These are phyloP conservation scores for Knoxdaviesia capensis DNA, from an alignment of 2,329 filamentous ascomycete species.

Conservation along the genomic window DNA sequence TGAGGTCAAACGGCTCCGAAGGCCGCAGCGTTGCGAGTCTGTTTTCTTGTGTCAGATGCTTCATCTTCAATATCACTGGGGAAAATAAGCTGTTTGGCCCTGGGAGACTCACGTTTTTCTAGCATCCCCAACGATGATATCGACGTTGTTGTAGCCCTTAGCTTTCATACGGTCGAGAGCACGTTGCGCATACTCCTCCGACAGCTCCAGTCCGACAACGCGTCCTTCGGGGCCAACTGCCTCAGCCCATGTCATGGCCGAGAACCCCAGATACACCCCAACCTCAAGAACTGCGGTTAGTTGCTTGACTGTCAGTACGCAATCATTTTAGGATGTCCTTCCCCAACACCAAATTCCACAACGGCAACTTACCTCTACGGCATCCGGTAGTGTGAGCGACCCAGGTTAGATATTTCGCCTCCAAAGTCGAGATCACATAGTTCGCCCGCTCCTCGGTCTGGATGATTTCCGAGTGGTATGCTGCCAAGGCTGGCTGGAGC, in stretches of 20 bases:
- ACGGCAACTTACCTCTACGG: conserved; percentile 2
- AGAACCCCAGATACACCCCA: conserved; percentile 10
- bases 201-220: conserved; percentile 6
- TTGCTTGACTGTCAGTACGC: neutral
- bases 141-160: conserved; percentile 1
- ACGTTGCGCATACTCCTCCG: neutral
- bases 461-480: conserved; percentile 3
- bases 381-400: neutral
- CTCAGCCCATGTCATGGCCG: conserved; percentile 8
- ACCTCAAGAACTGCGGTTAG: conserved; percentile 11
- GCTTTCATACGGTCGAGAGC: neutral
- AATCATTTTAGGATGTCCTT: neutral
- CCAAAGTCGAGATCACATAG: conserved; percentile 4
- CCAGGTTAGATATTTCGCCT: conserved; percentile 4
- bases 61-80: no score
- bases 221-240: conserved; percentile 9
- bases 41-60: no score
- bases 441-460: conserved; percentile 2
- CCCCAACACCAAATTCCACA: no score
- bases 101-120: no score
- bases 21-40: no score
- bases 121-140: conserved; percentile 2
- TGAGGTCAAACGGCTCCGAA: conserved; percentile 25
- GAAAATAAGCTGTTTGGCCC: no score
- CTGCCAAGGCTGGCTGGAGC: neutral